A percentile compares a stretch with the other conserved stretches of the same genome.
These are phyloP conservation scores for Pelargonium nanum DNA, from an alignment of 345 rosid species.

Conservation along the genomic window DNA sequence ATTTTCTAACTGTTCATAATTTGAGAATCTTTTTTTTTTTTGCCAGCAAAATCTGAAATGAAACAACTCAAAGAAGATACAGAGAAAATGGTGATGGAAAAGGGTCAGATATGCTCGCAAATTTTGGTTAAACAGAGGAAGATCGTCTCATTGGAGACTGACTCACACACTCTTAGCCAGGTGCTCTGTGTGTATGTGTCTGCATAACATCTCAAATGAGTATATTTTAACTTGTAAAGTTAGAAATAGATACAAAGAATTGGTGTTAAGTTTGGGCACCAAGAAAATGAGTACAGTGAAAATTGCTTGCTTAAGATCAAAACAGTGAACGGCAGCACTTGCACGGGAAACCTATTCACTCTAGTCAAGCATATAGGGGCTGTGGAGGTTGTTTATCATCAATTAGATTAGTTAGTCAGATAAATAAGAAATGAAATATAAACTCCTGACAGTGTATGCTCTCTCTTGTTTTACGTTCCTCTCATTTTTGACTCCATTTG, in stretches of 20 bases:
- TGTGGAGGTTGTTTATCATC: no score
- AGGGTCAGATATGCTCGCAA: constrained; percentile 49
- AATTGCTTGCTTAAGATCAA: not conserved
- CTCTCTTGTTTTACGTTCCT: no score
- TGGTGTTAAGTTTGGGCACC: not conserved
- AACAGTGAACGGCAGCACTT: not conserved
- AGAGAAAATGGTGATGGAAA: constrained; percentile 37
- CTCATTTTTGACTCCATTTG: no score
- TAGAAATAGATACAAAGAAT: not conserved
- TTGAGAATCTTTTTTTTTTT: not conserved
- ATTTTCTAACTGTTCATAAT: not conserved
- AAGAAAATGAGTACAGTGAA: not conserved
- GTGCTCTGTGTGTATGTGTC: constrained; percentile 13
- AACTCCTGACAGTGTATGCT: no score
- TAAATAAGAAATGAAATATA: no score
- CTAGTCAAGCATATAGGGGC: no score
- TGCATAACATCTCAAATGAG: not conserved
- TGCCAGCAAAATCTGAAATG: constrained; percentile 41
- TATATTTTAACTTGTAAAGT: not conserved
- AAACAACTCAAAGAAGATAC: constrained; percentile 37
- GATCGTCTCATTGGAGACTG: constrained; percentile 42
- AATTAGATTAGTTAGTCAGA: no score
- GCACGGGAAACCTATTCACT: no score
- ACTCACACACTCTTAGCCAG: constrained; percentile 51
- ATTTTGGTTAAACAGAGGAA: constrained; percentile 50